A percentile compares a stretch with the other conserved stretches of the same genome.
Evolutionary conservation across 164 flowering plant genomes (phyloP).

Genomic region (Umbellularia californica): DNA sequence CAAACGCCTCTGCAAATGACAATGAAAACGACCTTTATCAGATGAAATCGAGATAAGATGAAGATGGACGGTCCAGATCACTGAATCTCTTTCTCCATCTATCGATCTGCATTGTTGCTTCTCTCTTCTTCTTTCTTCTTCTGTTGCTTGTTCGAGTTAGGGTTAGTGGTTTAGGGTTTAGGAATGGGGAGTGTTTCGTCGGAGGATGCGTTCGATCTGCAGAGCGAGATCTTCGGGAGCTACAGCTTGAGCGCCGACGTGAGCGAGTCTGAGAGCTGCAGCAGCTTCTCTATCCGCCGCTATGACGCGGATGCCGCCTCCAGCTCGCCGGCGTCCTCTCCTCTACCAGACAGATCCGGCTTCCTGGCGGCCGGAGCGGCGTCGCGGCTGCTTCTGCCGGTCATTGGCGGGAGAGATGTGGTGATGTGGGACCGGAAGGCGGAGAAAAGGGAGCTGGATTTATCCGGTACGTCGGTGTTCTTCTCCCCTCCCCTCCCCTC

Average conservation of each 20-base stretch:
- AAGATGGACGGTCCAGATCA: neutral
- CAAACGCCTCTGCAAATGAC: neutral
- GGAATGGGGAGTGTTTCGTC: conserved; percentile 38
- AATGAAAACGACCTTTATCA: neutral
- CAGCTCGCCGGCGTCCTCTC: conserved; percentile 31
- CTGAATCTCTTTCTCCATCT: neutral
- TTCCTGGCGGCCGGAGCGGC: conserved; percentile 13
- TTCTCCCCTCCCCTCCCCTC: neutral
- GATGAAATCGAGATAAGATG: neutral
- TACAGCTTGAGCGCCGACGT: conserved; percentile 64
- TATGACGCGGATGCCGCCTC: conserved; percentile 28
- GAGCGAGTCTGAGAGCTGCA: conserved; percentile 64
- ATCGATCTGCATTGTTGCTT: neutral
- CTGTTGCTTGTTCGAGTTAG: neutral
- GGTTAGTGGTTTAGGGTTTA: neutral
- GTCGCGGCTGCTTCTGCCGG: conserved; percentile 27
- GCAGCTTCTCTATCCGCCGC: conserved; percentile 30
- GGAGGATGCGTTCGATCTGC: conserved; percentile 32
- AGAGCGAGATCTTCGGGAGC: conserved; percentile 37
- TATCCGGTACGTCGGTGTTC: conserved; percentile 27
- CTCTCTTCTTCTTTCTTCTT: neutral
- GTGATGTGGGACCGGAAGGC: conserved; percentile 28
- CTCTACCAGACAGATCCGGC: conserved; percentile 16
- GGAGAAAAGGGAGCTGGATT: conserved; percentile 24
- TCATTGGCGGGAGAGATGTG: conserved; percentile 37